Conservation (phyloP, 2,329 filamentous ascomycete species). For the Aspergillus caelatus region DNA sequence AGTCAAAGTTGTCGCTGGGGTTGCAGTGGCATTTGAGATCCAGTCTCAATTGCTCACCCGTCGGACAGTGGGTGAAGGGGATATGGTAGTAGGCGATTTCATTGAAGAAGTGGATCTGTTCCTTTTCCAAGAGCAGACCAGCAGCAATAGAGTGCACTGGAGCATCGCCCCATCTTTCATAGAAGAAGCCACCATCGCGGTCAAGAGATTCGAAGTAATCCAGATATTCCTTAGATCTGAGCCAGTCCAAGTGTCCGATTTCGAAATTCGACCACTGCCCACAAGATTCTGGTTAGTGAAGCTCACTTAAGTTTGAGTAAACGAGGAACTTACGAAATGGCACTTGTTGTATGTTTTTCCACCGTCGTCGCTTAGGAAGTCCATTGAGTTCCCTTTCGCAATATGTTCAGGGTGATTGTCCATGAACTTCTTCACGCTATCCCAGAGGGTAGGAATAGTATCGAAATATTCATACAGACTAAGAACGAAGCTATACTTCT, state of each 20-base stretch:
- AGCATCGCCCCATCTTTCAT: slow-evolving; percentile 97
- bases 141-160: slow-evolving; percentile 98
- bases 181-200: slow-evolving; percentile 94
- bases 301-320: neutral
- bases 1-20: slow-evolving; percentile 96
- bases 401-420: slow-evolving; percentile 87
- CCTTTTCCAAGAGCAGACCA: slow-evolving; percentile 81
- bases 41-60: slow-evolving; percentile 78
- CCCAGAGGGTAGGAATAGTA: slow-evolving; percentile 95
- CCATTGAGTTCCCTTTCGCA: slow-evolving; percentile 79
- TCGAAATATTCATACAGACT: slow-evolving; percentile 96
- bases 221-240: slow-evolving; percentile 82
- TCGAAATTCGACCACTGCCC: slow-evolving; percentile 97
- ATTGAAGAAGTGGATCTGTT: slow-evolving; percentile 97
- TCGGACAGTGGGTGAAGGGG: slow-evolving; percentile 96
- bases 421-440: slow-evolving; percentile 93
- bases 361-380: slow-evolving; percentile 86
- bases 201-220: slow-evolving; percentile 92
- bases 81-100: slow-evolving; percentile 98
- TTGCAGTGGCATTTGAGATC: slow-evolving; percentile 94
- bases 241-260: slow-evolving; percentile 90
- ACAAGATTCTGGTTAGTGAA: slow-evolving; percentile 20
- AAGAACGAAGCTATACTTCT: slow-evolving; percentile 97
- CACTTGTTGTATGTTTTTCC: slow-evolving; percentile 95
- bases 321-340: slow-evolving; percentile 74